phyloP scores from a whole-genome alignment of 331 rosid genomes.

The Rhamnella rubrinervis region DNA sequence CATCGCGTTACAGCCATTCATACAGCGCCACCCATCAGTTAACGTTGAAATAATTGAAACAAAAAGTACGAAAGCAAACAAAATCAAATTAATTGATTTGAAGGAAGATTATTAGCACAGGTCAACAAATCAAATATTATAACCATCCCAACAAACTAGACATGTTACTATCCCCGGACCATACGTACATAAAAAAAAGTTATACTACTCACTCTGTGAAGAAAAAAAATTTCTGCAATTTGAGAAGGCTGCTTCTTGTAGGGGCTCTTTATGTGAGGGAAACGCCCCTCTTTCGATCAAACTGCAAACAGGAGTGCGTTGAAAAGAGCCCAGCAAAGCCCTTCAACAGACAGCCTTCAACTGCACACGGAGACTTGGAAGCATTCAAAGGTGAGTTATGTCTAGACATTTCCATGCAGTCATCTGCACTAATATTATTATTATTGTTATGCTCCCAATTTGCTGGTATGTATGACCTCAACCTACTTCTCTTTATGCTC shows the following conservation, averaged over 20 bases:
- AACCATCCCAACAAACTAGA: too few species aligned
- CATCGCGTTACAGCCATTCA: too few species aligned
- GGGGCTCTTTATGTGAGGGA: slow-evolving; percentile 40
- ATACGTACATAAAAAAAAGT: not conserved
- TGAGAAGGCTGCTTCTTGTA: not conserved
- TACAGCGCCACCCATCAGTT: too few species aligned
- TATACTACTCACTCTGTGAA: not conserved
- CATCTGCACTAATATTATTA: slow-evolving; percentile 22
- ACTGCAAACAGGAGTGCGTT: slow-evolving; percentile 44
- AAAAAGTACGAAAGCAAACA: too few species aligned
- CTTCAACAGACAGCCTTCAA: slow-evolving; percentile 72
- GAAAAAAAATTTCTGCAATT: slow-evolving; percentile 17
- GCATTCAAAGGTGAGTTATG: slow-evolving; percentile 52
- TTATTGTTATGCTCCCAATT: slow-evolving; percentile 36
- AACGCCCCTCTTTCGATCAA: slow-evolving; percentile 50
- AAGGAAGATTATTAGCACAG: too few species aligned
- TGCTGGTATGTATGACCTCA: slow-evolving; percentile 20
- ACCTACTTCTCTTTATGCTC: slow-evolving; percentile 52
- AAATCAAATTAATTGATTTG: too few species aligned
- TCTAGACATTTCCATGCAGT: slow-evolving; percentile 45
- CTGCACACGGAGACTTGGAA: slow-evolving; percentile 67
- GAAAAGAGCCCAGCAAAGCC: slow-evolving; percentile 78
- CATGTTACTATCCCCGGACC: too few species aligned
- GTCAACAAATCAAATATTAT: too few species aligned
- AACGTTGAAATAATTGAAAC: too few species aligned